A percentile compares a stretch with the other conserved stretches of the same genome.
Evolutionary conservation across 1,284 basidiomycete genomes (phyloP).

Genomic region (Entoloma clypeatum): DNA sequence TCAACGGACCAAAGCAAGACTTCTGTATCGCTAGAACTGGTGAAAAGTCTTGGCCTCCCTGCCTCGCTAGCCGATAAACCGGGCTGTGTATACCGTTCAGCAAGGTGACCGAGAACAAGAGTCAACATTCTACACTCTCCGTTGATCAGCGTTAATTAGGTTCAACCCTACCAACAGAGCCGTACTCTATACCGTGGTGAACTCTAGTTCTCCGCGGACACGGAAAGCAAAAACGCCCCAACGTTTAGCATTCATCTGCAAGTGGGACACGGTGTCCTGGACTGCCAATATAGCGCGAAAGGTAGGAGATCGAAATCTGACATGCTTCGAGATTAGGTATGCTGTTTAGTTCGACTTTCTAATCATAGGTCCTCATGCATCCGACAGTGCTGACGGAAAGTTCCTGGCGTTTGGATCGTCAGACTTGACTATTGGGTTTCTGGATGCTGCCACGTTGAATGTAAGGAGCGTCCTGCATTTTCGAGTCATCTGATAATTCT

Average conservation of each 20-base stretch:
- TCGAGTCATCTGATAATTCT: constrained; percentile 2
- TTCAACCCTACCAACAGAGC: constrained; percentile 56
- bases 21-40: constrained; percentile 37
- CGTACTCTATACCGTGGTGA: constrained; percentile 71
- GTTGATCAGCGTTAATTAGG: constrained; percentile 30
- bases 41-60: constrained; percentile 54
- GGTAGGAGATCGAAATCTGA: constrained; percentile 75
- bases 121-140: not conserved
- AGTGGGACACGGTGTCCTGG: constrained; percentile 63
- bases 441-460: constrained; percentile 77
- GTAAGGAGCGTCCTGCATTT: constrained; percentile 44
- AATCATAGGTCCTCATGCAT: constrained; percentile 1
- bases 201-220: constrained; percentile 57
- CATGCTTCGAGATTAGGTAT: constrained; percentile 85
- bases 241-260: constrained; percentile 58
- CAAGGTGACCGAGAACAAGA: constrained; percentile 43
- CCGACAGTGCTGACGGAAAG: constrained; percentile 69
- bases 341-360: constrained; percentile 14
- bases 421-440: constrained; percentile 80
- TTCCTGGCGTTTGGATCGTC: constrained; percentile 86
- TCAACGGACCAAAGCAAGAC: constrained; percentile 13
- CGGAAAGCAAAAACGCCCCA: constrained; percentile 50
- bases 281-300: constrained; percentile 56
- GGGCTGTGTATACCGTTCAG: constrained; percentile 71
- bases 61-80: constrained; percentile 43